Conservation (phyloP, 2,329 filamentous ascomycete species). For the Fusarium tupiense region DNA sequence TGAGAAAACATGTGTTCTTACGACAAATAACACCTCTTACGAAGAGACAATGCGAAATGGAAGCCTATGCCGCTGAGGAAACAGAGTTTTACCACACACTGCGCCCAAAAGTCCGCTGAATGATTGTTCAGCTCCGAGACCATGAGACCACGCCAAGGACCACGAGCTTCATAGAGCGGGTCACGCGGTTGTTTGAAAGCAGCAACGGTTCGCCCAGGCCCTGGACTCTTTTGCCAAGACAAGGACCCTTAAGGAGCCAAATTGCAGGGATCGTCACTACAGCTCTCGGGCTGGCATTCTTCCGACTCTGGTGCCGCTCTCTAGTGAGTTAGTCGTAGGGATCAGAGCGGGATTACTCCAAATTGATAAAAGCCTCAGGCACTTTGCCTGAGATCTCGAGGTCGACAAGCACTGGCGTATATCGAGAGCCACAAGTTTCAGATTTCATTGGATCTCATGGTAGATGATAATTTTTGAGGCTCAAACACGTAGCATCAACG, state of each 20-base stretch:
- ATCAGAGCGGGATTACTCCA: conserved; percentile 9
- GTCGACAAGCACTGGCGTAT: conserved; percentile 8
- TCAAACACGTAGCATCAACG: conserved; percentile 27
- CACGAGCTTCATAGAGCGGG: conserved; percentile 21
- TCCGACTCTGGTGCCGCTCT: conserved; percentile 14
- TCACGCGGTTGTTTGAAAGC: conserved; percentile 31
- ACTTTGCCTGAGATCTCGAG: conserved; percentile 16
- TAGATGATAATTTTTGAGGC: conserved; percentile 18
- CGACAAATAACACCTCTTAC: neutral
- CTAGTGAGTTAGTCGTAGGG: neutral
- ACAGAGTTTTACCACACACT: neutral
- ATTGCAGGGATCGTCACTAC: conserved; percentile 23
- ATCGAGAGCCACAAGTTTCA: conserved; percentile 28
- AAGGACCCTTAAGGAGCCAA: neutral
- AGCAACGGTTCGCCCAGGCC: conserved; percentile 25
- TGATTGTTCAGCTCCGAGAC: conserved; percentile 11
- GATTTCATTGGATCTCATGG: neutral
- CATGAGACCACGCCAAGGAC: conserved; percentile 31
- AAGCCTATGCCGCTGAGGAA: neutral
- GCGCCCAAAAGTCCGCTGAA: neutral
- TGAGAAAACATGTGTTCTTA: conserved; percentile 17
- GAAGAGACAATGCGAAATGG: neutral
- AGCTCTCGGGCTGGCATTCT: conserved; percentile 16
- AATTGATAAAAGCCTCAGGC: neutral
- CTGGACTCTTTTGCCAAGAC: conserved; percentile 12